These are phyloP conservation scores for Sugiyamaella paludigena DNA, from an alignment of 1,139 yeast species.

Conservation along the genomic window DNA sequence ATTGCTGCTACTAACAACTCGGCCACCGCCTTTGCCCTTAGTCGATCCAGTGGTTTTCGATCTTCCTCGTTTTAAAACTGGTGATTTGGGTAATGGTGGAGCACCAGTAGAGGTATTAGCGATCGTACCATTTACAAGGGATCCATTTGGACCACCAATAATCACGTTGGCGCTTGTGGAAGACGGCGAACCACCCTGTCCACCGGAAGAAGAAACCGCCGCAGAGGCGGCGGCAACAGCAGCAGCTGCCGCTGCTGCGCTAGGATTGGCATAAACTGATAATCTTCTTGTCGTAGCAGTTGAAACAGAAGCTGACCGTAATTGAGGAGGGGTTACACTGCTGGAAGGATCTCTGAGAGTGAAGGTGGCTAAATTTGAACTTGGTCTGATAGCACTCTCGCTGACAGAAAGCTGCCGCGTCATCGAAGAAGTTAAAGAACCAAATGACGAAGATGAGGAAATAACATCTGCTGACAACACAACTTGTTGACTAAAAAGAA, in stretches of 20 bases:
- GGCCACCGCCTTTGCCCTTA: too few species aligned
- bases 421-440: neutral
- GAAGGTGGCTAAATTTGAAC: neutral
- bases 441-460: slow-evolving; percentile 1
- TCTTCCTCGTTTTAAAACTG: neutral
- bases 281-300: neutral
- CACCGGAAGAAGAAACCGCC: neutral
- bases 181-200: neutral
- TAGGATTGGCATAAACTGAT: slow-evolving; percentile 4
- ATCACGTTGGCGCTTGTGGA: too few species aligned
- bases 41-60: neutral
- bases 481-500: slow-evolving; percentile 61
- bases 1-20: too few species aligned
- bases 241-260: slow-evolving; percentile 8
- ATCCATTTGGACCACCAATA: neutral
- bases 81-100: slow-evolving; percentile 3
- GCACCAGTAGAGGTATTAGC: slow-evolving; percentile 8
- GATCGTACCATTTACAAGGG: slow-evolving; percentile 2
- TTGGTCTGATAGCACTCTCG: too few species aligned
- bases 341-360: too few species aligned
- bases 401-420: too few species aligned
- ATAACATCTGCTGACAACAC: slow-evolving; percentile 15
- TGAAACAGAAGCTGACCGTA: slow-evolving; percentile 3
- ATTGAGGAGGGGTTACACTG: neutral
- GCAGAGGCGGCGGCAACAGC: slow-evolving; percentile 6